Percentiles rank a stretch among this genome's conserved stretches.
These are phyloP conservation scores for Plasmodium gallinaceum DNA, from an alignment of 169 alveolate genomes.

Conservation along the genomic window DNA sequence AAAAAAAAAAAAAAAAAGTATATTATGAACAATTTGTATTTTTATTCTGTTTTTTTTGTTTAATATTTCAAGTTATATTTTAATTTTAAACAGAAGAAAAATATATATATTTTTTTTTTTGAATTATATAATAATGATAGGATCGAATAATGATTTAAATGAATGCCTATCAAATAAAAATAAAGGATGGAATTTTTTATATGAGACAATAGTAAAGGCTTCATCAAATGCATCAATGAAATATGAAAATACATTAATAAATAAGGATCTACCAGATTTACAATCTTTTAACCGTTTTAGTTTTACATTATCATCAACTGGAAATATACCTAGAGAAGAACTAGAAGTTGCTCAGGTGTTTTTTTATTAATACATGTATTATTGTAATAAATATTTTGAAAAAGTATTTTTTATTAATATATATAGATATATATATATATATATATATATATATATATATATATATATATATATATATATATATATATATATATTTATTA, in stretches of 20 bases:
- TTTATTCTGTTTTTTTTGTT: no score
- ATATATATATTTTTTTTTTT: background rate
- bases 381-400: background rate
- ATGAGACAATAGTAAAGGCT: slow-evolving; percentile 20
- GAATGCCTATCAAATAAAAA: slow-evolving; percentile 5
- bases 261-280: slow-evolving; percentile 8
- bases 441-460: background rate
- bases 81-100: no score
- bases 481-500: background rate
- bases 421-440: slow-evolving; percentile 1
- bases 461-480: background rate
- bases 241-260: slow-evolving; percentile 32
- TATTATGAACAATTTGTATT: no score
- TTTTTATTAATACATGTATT: no score
- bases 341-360: slow-evolving; percentile 52
- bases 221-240: slow-evolving; percentile 17
- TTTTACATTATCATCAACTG: slow-evolving; percentile 61
- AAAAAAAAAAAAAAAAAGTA: no score
- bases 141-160: background rate
- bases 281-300: slow-evolving; percentile 26
- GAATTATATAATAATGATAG: slow-evolving; percentile 16
- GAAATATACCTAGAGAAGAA: slow-evolving; percentile 31
- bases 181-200: slow-evolving; percentile 36
- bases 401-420: no score
- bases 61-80: no score